These are phyloP conservation scores for Gossypium aridum DNA, from an alignment of 441 rosid species.

Conservation along the genomic window DNA sequence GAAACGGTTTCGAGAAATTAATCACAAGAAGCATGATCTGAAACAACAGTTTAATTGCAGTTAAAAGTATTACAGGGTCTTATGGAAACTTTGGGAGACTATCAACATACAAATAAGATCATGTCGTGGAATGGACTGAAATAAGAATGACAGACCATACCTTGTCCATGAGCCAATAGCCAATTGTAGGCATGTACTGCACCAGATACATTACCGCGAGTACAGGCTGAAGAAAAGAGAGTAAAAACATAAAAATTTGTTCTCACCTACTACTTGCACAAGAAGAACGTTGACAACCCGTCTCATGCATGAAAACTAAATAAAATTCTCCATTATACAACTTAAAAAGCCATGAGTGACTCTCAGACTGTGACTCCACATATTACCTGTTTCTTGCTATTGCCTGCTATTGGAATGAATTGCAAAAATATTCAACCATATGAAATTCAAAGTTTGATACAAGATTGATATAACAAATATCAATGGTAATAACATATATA, in stretches of 20 bases:
- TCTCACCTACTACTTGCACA: neutral
- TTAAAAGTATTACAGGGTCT: neutral
- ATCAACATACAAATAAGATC: neutral
- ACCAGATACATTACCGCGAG: slow-evolving; percentile 79
- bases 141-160: slow-evolving; percentile 20
- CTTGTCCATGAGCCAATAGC: slow-evolving; percentile 97
- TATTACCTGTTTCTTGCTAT: neutral
- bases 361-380: neutral
- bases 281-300: neutral
- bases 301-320: neutral
- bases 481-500: neutral
- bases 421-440: neutral
- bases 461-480: too few species aligned
- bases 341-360: neutral
- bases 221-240: slow-evolving; percentile 65
- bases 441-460: neutral
- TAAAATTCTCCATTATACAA: neutral
- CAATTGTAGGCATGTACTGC: slow-evolving; percentile 80
- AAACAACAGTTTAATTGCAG: neutral
- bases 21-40: neutral
- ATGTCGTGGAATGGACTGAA: neutral
- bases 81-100: neutral
- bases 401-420: neutral
- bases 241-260: neutral
- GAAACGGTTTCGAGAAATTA: neutral